phyloP scores from a whole-genome alignment of 129 eudicot species.

The Solidago caesia region DNA sequence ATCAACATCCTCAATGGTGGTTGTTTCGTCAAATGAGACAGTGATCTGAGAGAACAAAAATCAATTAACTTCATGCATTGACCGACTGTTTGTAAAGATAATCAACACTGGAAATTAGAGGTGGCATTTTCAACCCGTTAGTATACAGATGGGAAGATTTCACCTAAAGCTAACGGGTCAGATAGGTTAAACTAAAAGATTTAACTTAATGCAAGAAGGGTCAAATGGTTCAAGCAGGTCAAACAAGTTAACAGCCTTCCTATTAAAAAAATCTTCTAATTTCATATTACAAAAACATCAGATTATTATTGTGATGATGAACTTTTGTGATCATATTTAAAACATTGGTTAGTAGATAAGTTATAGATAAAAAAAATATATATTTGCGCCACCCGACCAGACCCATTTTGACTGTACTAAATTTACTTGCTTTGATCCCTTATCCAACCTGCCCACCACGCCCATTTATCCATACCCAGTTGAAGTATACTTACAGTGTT shows the following conservation, averaged over 20 bases:
- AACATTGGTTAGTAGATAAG: no score
- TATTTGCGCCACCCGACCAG: neutral
- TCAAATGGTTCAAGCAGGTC: no score
- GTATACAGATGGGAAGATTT: neutral
- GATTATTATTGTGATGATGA: no score
- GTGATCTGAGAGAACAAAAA: slow-evolving; percentile 51
- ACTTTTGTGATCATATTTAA: no score
- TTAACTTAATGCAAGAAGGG: no score
- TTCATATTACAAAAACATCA: no score
- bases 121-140: neutral
- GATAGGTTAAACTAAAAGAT: no score
- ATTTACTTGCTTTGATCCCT: neutral
- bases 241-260: no score
- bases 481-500: slow-evolving; percentile 58
- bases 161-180: neutral
- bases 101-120: neutral
- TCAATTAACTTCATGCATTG: neutral
- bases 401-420: no score
- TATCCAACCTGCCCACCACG: neutral
- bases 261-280: no score
- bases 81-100: slow-evolving; percentile 17
- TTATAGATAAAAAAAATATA: no score
- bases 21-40: slow-evolving; percentile 90
- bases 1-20: slow-evolving; percentile 89
- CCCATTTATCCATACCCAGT: neutral